A percentile compares a stretch with the other conserved stretches of the same genome.
Evolutionary conservation across 495 filamentous ascomycete genomes (phyloP).

Genomic region (Hypoxylon rickii): DNA sequence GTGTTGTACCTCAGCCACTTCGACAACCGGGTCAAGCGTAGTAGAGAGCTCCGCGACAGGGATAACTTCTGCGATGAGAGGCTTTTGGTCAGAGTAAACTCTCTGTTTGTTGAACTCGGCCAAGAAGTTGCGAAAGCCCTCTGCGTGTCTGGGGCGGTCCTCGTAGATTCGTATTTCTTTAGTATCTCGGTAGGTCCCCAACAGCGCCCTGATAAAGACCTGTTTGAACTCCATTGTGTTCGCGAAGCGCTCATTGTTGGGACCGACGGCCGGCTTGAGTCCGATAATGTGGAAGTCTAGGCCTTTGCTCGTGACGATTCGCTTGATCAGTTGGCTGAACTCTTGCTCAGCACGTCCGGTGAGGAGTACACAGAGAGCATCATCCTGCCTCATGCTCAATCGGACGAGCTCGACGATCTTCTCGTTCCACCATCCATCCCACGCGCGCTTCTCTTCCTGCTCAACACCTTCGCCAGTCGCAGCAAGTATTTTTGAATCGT

Average conservation of each 20-base stretch:
- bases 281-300: slow-evolving; percentile 89
- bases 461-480: slow-evolving; percentile 85
- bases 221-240: slow-evolving; percentile 91
- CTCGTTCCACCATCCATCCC: slow-evolving; percentile 98
- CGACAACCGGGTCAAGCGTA: slow-evolving; percentile 79
- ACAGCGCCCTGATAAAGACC: slow-evolving; percentile 72
- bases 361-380: slow-evolving; percentile 83
- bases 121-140: slow-evolving; percentile 82
- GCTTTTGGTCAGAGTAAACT: slow-evolving; percentile 52
- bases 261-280: slow-evolving; percentile 83
- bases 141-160: slow-evolving; percentile 65
- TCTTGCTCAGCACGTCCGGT: slow-evolving; percentile 82
- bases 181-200: slow-evolving; percentile 82
- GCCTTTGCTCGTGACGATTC: slow-evolving; percentile 76
- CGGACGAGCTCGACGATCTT: slow-evolving; percentile 80
- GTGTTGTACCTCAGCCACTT: slow-evolving; percentile 83
- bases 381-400: slow-evolving; percentile 84
- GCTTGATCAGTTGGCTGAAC: slow-evolving; percentile 80
- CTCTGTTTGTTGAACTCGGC: slow-evolving; percentile 66
- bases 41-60: slow-evolving; percentile 79
- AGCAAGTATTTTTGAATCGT: slow-evolving; percentile 82
- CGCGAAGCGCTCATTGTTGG: slow-evolving; percentile 71
- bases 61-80: slow-evolving; percentile 79
- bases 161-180: slow-evolving; percentile 78
- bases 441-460: slow-evolving; percentile 79